A percentile compares a stretch with the other conserved stretches of the same genome.
These are phyloP conservation scores for Chlamydomonas sphaeroides DNA, from an alignment of 139 green algal genomes.

Conservation along the genomic window DNA sequence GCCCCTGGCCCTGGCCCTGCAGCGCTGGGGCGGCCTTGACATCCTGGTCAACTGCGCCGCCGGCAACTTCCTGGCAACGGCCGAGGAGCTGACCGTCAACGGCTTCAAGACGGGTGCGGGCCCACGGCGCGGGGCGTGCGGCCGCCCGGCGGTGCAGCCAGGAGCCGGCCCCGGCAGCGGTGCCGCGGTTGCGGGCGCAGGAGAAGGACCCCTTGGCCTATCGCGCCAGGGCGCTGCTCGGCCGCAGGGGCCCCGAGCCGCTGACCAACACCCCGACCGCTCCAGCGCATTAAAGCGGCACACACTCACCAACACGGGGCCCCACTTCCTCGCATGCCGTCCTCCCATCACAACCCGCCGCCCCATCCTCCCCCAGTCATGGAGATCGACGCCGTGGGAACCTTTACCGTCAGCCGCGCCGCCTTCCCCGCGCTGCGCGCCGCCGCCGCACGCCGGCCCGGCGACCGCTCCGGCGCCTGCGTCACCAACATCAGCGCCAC, in stretches of 20 bases:
- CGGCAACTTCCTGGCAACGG: conserved; percentile 87
- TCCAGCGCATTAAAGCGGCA: too few relatives aligned
- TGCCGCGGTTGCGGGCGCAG: too few relatives aligned
- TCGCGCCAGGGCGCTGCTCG: too few relatives aligned
- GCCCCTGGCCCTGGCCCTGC: too few relatives aligned
- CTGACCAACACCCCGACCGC: too few relatives aligned
- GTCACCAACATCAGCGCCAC: conserved; percentile 98
- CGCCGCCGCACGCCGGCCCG: not conserved
- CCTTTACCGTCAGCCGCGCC: conserved; percentile 88
- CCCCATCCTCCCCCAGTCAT: conserved; percentile 75
- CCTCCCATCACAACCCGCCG: too few relatives aligned
- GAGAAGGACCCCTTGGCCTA: too few relatives aligned
- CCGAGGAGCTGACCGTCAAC: conserved; percentile 86
- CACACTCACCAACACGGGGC: too few relatives aligned
- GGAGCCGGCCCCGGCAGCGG: too few relatives aligned
- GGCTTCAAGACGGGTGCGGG: conserved; percentile 86
- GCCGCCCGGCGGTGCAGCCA: too few relatives aligned
- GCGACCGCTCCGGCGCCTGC: not conserved
- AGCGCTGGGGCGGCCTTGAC: conserved; percentile 67
- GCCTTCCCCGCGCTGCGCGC: conserved; percentile 49
- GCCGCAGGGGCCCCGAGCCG: too few relatives aligned
- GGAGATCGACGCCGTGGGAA: conserved; percentile 96
- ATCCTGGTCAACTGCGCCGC: conserved; percentile 96
- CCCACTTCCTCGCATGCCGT: too few relatives aligned
- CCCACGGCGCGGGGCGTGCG: not conserved